These are phyloP conservation scores for Chaetoceros tenuissimus DNA, from an alignment of 108 stramenopile genomes.

Conservation along the genomic window DNA sequence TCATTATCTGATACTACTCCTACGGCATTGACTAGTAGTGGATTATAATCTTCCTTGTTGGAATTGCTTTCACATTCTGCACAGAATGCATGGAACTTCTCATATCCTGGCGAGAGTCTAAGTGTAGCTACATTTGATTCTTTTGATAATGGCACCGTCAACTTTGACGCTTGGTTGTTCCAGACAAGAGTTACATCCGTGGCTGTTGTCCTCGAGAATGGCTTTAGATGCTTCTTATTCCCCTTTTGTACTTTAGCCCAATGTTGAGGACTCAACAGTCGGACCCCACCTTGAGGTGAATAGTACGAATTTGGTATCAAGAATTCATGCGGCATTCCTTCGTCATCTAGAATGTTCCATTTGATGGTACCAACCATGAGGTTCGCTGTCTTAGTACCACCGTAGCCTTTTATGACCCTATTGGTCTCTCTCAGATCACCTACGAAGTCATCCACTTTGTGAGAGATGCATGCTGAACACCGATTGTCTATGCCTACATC, in stretches of 20 bases:
- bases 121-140: constrained; percentile 17
- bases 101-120: constrained; percentile 9
- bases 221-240: background rate
- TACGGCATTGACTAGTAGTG: background rate
- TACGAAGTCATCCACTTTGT: constrained; percentile 8
- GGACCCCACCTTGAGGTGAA: constrained; percentile 6
- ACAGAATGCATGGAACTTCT: constrained; percentile 15
- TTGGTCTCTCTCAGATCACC: background rate
- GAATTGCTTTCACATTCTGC: background rate
- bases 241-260: constrained; percentile 23
- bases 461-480: constrained; percentile 2
- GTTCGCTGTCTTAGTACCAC: background rate
- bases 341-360: constrained; percentile 20
- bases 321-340: constrained; percentile 15
- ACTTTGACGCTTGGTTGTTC: background rate
- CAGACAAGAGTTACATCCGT: constrained; percentile 3
- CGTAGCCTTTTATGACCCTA: background rate
- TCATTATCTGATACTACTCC: background rate
- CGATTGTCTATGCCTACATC: constrained; percentile 11
- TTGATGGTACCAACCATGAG: background rate
- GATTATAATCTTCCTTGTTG: constrained; percentile 2
- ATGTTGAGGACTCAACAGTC: constrained; percentile 34
- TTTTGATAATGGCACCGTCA: constrained; percentile 12
- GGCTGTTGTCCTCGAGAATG: background rate
- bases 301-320: constrained; percentile 24